A percentile compares a stretch with the other conserved stretches of the same genome.
Evolutionary conservation across 208 protist genomes (phyloP).

Genomic region (Angomonas desouzai): DNA sequence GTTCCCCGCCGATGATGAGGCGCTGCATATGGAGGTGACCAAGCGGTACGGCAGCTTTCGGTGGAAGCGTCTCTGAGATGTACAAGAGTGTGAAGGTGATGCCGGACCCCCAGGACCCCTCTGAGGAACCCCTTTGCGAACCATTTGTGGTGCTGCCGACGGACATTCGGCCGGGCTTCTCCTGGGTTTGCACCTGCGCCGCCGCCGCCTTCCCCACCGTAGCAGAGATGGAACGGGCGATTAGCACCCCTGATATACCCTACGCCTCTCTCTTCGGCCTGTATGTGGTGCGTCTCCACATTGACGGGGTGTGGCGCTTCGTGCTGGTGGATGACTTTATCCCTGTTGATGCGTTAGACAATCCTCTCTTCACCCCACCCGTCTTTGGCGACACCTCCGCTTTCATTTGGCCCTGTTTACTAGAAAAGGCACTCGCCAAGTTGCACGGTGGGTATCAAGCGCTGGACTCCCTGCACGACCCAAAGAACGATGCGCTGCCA

Average conservation of each 20-base stretch:
- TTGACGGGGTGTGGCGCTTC: slow-evolving; percentile 84
- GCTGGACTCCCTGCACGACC: slow-evolving; percentile 36
- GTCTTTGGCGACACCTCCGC: slow-evolving; percentile 15
- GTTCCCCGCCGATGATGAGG: slow-evolving; percentile 51
- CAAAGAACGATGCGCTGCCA: slow-evolving; percentile 11
- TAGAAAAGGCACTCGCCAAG: slow-evolving; percentile 88
- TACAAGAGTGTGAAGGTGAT: slow-evolving; percentile 54
- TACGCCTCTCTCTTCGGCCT: slow-evolving; percentile 16
- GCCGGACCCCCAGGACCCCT: slow-evolving; percentile 1
- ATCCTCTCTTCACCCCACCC: slow-evolving; percentile 62
- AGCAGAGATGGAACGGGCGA: slow-evolving; percentile 15
- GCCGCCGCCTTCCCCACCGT: slow-evolving; percentile 47
- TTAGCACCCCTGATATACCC: neutral
- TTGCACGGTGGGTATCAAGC: slow-evolving; percentile 73
- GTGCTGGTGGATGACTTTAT: slow-evolving; percentile 86
- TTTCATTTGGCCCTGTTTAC: slow-evolving; percentile 72
- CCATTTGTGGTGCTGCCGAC: slow-evolving; percentile 6
- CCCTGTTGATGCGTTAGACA: slow-evolving; percentile 59
- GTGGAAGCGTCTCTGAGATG: slow-evolving; percentile 69
- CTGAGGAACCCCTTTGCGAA: neutral
- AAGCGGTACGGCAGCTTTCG: slow-evolving; percentile 37
- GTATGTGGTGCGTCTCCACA: slow-evolving; percentile 59
- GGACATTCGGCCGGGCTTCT: slow-evolving; percentile 5
- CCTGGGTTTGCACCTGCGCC: slow-evolving; percentile 47
- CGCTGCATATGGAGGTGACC: slow-evolving; percentile 32